phyloP scores from a whole-genome alignment of 331 rosid species.

The Saraca asoca region DNA sequence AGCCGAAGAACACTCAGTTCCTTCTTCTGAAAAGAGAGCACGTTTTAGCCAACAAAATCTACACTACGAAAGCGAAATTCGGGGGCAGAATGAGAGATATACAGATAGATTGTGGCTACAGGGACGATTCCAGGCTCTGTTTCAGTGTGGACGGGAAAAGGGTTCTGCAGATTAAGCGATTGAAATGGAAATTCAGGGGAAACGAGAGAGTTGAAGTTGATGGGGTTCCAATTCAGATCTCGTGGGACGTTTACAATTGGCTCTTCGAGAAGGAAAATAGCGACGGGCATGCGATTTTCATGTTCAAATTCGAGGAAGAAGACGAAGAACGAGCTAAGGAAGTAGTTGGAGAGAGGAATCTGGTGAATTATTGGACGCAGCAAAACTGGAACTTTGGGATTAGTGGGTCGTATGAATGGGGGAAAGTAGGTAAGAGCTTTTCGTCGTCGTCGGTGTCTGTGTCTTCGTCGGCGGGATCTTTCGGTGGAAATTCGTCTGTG shows the following conservation, averaged over 20 bases:
- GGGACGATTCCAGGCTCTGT: constrained; percentile 55
- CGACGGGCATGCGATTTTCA: constrained; percentile 76
- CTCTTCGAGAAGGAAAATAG: constrained; percentile 55
- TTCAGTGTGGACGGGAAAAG: constrained; percentile 56
- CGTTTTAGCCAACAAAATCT: constrained; percentile 13
- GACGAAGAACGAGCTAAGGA: constrained; percentile 29
- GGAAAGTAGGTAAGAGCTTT: constrained; percentile 64
- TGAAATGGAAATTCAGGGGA: constrained; percentile 91
- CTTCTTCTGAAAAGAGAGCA: no score
- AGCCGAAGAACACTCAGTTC: constrained; percentile 38
- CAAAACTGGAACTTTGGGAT: constrained; percentile 62
- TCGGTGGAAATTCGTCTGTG: constrained; percentile 55
- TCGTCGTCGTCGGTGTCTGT: constrained; percentile 77
- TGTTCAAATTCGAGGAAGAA: constrained; percentile 74
- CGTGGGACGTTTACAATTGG: constrained; percentile 96
- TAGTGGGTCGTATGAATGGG: constrained; percentile 53
- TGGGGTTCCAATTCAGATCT: constrained; percentile 62
- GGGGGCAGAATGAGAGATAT: constrained; percentile 66
- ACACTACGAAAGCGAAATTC: constrained; percentile 54
- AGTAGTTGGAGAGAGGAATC: constrained; percentile 25
- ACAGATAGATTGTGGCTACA: constrained; percentile 62
- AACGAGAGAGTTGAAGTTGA: constrained; percentile 60
- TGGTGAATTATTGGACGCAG: constrained; percentile 47
- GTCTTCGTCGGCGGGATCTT: constrained; percentile 77
- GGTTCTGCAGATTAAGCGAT: constrained; percentile 66